phyloP scores from a whole-genome alignment of 495 filamentous ascomycete genomes.

The Cetradonia linearis region DNA sequence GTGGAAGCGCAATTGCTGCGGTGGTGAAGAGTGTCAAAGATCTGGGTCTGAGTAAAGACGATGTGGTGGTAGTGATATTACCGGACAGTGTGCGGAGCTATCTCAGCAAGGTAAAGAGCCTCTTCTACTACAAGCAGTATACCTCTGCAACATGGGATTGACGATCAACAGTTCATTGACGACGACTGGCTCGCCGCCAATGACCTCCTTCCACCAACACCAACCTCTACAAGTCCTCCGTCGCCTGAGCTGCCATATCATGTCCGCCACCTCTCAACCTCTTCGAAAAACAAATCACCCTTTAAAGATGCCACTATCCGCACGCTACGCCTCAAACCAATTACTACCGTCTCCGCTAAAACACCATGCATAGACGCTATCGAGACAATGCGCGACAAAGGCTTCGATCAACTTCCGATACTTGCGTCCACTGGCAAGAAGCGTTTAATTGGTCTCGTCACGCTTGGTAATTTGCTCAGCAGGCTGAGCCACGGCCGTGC shows the following conservation, averaged over 20 bases:
- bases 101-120: conserved; percentile 63
- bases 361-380: conserved; percentile 72
- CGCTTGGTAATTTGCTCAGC: conserved; percentile 85
- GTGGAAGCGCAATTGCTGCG: conserved; percentile 84
- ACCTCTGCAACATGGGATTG: not conserved
- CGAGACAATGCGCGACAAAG: conserved; percentile 93
- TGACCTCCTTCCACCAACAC: conserved; percentile 60
- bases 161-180: conserved; percentile 65
- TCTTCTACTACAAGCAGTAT: not conserved
- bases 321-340: conserved; percentile 77
- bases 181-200: conserved; percentile 98
- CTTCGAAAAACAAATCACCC: conserved; percentile 39
- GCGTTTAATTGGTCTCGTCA: conserved; percentile 78
- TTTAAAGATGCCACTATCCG: conserved; percentile 66
- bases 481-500: conserved; percentile 77
- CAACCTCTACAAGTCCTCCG: conserved; percentile 39
- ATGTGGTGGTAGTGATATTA: conserved; percentile 79
- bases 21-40: conserved; percentile 71
- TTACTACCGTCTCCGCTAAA: conserved; percentile 65
- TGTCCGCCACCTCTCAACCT: conserved; percentile 16
- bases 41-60: conserved; percentile 57
- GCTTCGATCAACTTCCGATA: conserved; percentile 93
- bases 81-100: conserved; percentile 97
- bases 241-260: conserved; percentile 29
- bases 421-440: conserved; percentile 54